These are phyloP conservation scores for Corylus heterophylla DNA, from an alignment of 306 rosid species.

Conservation along the genomic window DNA sequence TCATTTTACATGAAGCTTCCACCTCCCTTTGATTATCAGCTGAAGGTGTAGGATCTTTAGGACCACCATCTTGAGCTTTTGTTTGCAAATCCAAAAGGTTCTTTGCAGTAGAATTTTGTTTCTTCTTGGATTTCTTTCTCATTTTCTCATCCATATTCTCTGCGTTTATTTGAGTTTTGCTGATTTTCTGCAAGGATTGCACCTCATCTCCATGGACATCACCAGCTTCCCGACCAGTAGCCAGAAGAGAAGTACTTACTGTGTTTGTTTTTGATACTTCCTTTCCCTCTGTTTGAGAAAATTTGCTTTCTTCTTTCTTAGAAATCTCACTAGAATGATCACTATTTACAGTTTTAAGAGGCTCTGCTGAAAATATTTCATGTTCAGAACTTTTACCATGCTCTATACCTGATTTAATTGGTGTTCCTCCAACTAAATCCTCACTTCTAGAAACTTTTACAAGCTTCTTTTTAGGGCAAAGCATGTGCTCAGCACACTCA, in stretches of 20 bases:
- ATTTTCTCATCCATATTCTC: slow-evolving; percentile 36
- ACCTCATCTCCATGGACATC: slow-evolving; percentile 21
- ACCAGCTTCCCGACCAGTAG: slow-evolving; percentile 10
- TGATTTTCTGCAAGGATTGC: slow-evolving; percentile 33
- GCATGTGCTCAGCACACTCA: slow-evolving; percentile 21
- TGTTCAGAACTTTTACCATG: slow-evolving; percentile 25
- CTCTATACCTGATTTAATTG: slow-evolving; percentile 12
- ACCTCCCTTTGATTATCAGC: slow-evolving; percentile 24
- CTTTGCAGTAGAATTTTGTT: slow-evolving; percentile 35
- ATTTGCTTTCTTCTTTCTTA: slow-evolving; percentile 41
- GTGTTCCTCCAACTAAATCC: slow-evolving; percentile 21
- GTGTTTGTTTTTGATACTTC: slow-evolving; percentile 28
- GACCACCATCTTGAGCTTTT: slow-evolving; percentile 34
- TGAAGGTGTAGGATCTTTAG: slow-evolving; percentile 23
- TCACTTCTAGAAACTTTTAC: slow-evolving; percentile 31
- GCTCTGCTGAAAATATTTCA: slow-evolving; percentile 38
- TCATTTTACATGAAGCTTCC: slow-evolving; percentile 9
- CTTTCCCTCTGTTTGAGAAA: slow-evolving; percentile 41
- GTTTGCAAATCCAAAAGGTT: slow-evolving; percentile 30
- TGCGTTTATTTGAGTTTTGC: slow-evolving; percentile 33
- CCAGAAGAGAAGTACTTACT: slow-evolving; percentile 22
- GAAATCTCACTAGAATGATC: slow-evolving; percentile 53
- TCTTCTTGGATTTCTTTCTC: slow-evolving; percentile 51
- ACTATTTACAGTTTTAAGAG: slow-evolving; percentile 52
- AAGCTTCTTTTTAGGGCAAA: slow-evolving; percentile 38